Percentiles rank a stretch among this genome's conserved stretches.
phyloP scores from a whole-genome alignment of 2,329 filamentous ascomycete genomes.

The Aspergillus neotritici region DNA sequence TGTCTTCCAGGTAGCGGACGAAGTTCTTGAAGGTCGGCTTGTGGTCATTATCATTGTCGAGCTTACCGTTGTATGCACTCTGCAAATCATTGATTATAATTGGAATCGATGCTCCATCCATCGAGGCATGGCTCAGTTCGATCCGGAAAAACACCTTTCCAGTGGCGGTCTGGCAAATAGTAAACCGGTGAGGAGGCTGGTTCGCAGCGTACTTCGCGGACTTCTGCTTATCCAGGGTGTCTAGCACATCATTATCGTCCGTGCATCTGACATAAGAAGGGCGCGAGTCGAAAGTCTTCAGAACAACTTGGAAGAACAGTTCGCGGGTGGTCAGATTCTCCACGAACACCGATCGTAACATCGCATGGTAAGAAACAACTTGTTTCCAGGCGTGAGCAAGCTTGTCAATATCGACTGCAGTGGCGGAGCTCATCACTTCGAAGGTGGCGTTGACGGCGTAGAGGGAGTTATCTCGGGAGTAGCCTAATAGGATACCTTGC shows the following conservation, averaged over 20 bases:
- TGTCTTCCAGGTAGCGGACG: conserved; percentile 26
- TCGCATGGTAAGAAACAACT: conserved; percentile 29
- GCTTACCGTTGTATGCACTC: conserved; percentile 41
- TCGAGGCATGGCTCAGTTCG: conserved; percentile 49
- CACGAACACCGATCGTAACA: conserved; percentile 35
- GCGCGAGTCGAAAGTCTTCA: conserved; percentile 25
- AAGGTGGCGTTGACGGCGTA: conserved; percentile 37
- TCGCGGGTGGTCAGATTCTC: conserved; percentile 28
- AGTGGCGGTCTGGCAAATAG: conserved; percentile 38
- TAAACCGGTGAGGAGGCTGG: conserved; percentile 43
- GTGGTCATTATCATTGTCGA: conserved; percentile 22
- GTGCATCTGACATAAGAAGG: conserved; percentile 28
- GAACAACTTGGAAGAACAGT: conserved; percentile 32
- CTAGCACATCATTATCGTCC: conserved; percentile 24
- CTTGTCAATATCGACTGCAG: conserved; percentile 21
- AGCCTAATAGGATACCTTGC: conserved; percentile 33
- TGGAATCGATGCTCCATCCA: conserved; percentile 48
- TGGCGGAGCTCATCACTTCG: conserved; percentile 22
- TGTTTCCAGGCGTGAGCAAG: conserved; percentile 28
- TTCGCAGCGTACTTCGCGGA: conserved; percentile 21
- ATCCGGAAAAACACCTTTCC: conserved; percentile 41
- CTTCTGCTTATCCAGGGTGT: conserved; percentile 24
- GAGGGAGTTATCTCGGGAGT: conserved; percentile 27
- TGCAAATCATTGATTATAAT: conserved; percentile 45
- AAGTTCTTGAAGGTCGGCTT: conserved; percentile 34